phyloP scores from a whole-genome alignment of 2,329 filamentous ascomycete genomes.

The Diatrype stigma region DNA sequence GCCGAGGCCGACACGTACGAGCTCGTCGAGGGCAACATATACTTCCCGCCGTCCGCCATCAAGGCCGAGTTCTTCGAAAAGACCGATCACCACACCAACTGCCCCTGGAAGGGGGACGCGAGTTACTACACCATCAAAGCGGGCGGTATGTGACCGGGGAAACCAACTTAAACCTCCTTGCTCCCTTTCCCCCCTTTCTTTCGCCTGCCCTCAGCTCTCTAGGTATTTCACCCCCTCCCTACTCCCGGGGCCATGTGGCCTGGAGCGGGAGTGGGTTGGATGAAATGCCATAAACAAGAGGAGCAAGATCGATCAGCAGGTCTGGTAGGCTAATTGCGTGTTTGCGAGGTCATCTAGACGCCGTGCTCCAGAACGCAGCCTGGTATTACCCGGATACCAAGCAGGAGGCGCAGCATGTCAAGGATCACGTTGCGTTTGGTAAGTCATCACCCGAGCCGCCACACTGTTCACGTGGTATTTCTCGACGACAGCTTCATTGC shows the following conservation, averaged over 20 bases:
- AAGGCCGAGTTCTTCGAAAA: slow-evolving; percentile 40
- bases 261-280: no score
- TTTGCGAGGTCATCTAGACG: slow-evolving; percentile 26
- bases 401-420: slow-evolving; percentile 46
- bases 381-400: slow-evolving; percentile 55
- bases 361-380: slow-evolving; percentile 47
- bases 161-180: not conserved
- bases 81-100: slow-evolving; percentile 44
- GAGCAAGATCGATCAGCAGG: not conserved
- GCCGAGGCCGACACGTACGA: slow-evolving; percentile 49
- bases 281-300: not conserved
- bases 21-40: slow-evolving; percentile 56
- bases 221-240: not conserved
- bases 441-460: slow-evolving; percentile 23
- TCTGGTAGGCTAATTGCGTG: not conserved
- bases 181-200: not conserved
- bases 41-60: slow-evolving; percentile 45
- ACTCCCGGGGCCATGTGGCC: no score
- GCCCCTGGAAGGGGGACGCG: slow-evolving; percentile 55
- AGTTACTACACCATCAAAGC: slow-evolving; percentile 52
- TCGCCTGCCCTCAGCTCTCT: not conserved
- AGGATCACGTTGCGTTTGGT: slow-evolving; percentile 56
- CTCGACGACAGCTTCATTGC: slow-evolving; percentile 3
- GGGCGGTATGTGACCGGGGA: slow-evolving; percentile 31
- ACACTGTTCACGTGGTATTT: not conserved